Base-by-base conservation (phyloP, 225 moss, liverwort and hornwort genomes). In the Antitrichia curtipendula region DNA sequence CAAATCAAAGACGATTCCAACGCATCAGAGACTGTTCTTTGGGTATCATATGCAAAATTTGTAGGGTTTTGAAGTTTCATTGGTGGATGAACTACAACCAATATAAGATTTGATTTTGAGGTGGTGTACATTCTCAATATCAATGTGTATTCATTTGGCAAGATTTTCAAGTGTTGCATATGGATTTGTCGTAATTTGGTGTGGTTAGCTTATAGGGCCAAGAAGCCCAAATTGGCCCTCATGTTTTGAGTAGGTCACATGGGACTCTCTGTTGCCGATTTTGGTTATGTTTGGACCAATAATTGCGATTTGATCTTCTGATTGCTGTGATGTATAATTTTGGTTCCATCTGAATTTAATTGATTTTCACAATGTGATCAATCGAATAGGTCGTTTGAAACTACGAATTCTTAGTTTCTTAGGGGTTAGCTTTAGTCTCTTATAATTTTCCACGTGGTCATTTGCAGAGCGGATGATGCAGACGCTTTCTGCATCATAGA, bases 401-500 rank as follows among this genome's bases (percentile, higher is more conserved):
- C 53, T 38, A 53, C 2, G 13, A 62, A 36, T 38, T 38, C 75
- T 60, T 74, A n/a, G 65, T 54, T 9, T 77, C 36, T 28, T 53
- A 64, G 16, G 24, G 38, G 8, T 29, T 75, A 28, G 65, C 17
- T 64, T 77, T 27, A 36, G 31, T 8, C 20, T 68, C 56, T 41
- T 40, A 72, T 56, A 40, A 40, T 52, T 73, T 60, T 75, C 49
- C 43, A 64, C 13, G 12, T 61, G 77, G 65, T 54, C 17, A 54
- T 84, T 59, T 84, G 89, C 88, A 92, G 93, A 75, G 92, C 81
- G 53, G 93, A 93, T 12, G 94, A 94, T 85, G 86, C 75, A 59
- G 94, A 94, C 31, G 92, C 94, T 41, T 98, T 98, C 74, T 98
- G 98, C 78, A 98, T 98, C 43, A 98, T 98, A 43, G 98, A 98